Conservation (phyloP, 257 asterid genomes). For the Striga asiatica region DNA sequence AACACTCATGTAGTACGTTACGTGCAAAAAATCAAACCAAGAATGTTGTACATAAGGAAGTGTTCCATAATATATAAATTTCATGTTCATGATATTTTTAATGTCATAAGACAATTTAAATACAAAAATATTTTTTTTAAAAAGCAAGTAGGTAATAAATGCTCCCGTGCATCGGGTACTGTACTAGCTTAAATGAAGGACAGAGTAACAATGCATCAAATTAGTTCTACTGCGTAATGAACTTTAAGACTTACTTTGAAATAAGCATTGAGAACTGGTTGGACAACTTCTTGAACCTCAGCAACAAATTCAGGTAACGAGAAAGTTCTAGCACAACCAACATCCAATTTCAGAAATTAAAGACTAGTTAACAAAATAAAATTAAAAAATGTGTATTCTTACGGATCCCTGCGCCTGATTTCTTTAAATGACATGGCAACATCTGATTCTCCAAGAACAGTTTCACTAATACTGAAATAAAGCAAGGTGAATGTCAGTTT, state of each 20-base stretch:
- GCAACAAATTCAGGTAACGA: conserved; percentile 92
- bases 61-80: too few relatives aligned
- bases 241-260: conserved; percentile 51
- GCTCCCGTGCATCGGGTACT: too few relatives aligned
- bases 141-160: too few relatives aligned
- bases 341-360: background rate
- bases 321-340: conserved; percentile 46
- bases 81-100: too few relatives aligned
- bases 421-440: conserved; percentile 91
- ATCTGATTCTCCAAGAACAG: conserved; percentile 92
- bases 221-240: background rate
- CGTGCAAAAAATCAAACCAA: too few relatives aligned
- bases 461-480: conserved; percentile 65
- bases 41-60: too few relatives aligned
- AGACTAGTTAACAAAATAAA: background rate
- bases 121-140: too few relatives aligned
- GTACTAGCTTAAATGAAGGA: too few relatives aligned
- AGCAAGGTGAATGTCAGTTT: conserved; percentile 15
- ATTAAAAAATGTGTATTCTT: conserved; percentile 22
- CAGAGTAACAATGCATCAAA: background rate
- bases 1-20: too few relatives aligned
- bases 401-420: conserved; percentile 93
- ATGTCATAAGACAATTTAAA: too few relatives aligned
- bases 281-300: conserved; percentile 87
- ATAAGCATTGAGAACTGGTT: conserved; percentile 84